Evolutionary conservation across 768 basidiomycete species (phyloP).

Genomic region (Cystobasidium ongulense): DNA sequence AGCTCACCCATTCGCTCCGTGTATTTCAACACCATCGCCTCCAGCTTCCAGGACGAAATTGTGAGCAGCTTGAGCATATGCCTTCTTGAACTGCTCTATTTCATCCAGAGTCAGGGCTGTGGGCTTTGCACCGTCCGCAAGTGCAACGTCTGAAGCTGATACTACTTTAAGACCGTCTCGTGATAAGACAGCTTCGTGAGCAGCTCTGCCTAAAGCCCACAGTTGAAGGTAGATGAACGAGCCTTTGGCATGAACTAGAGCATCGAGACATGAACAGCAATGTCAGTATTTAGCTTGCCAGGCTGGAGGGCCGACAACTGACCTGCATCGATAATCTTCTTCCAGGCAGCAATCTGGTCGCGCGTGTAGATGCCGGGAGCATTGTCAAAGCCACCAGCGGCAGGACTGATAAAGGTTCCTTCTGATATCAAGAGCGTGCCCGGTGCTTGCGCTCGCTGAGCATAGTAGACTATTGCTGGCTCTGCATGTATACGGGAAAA

Average conservation of each 20-base stretch:
- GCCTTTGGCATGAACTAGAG: background rate
- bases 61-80: conserved; percentile 53
- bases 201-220: conserved; percentile 54
- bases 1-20: conserved; percentile 46
- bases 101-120: conserved; percentile 46
- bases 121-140: conserved; percentile 1
- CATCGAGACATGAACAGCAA: too few relatives aligned
- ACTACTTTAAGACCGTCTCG: conserved; percentile 26
- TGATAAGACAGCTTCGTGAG: background rate
- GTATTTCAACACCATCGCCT: conserved; percentile 59
- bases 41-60: conserved; percentile 56
- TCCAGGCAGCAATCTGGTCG: conserved; percentile 57
- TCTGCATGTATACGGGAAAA: background rate
- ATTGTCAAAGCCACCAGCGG: conserved; percentile 52
- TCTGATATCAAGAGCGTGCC: conserved; percentile 56
- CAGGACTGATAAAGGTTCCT: conserved; percentile 42
- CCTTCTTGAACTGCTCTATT: conserved; percentile 47
- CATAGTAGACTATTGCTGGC: conserved; percentile 34
- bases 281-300: too few relatives aligned
- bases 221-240: conserved; percentile 52
- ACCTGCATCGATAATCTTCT: conserved; percentile 52
- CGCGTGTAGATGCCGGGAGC: conserved; percentile 61
- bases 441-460: conserved; percentile 43
- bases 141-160: background rate
- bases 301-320: background rate